Evolutionary conservation across 2,329 filamentous ascomycete species (phyloP).

Genomic region (Fusarium brevicatenulatum): DNA sequence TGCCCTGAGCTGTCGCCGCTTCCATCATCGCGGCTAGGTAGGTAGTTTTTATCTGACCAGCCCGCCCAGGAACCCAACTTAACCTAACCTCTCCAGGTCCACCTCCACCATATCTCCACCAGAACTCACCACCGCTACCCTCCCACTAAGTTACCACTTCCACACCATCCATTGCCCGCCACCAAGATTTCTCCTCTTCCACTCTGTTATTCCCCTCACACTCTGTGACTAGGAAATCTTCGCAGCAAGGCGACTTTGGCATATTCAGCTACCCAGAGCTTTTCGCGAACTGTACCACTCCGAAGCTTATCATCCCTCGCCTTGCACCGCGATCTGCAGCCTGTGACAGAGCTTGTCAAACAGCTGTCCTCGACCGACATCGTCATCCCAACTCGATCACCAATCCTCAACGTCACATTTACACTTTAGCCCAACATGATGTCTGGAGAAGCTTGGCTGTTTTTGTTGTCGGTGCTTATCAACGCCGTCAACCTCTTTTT

Average conservation of each 20-base stretch:
- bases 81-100: slow-evolving; percentile 34
- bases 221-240: slow-evolving; percentile 1
- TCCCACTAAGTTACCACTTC: slow-evolving; percentile 16
- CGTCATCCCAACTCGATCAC: slow-evolving; percentile 25
- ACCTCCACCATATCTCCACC: slow-evolving; percentile 40
- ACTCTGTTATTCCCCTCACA: slow-evolving; percentile 30
- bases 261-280: neutral
- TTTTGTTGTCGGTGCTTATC: slow-evolving; percentile 96
- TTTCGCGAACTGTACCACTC: slow-evolving; percentile 5
- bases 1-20: slow-evolving; percentile 32
- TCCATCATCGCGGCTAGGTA: slow-evolving; percentile 38
- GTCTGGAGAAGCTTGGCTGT: slow-evolving; percentile 99
- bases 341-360: slow-evolving; percentile 44
- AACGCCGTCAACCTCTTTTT: slow-evolving; percentile 99
- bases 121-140: slow-evolving; percentile 41
- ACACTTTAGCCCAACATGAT: slow-evolving; percentile 61
- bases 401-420: slow-evolving; percentile 10
- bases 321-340: slow-evolving; percentile 33
- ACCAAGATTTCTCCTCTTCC: slow-evolving; percentile 41
- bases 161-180: slow-evolving; percentile 42
- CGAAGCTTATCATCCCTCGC: slow-evolving; percentile 31
- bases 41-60: slow-evolving; percentile 23
- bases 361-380: slow-evolving; percentile 40
- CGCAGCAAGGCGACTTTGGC: slow-evolving; percentile 26
- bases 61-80: slow-evolving; percentile 5